Evolutionary conservation across 805 yeast genomes (phyloP), one percentile per base, ranked within the genome.

Genomic region (Nakazawaea peltata): DNA sequence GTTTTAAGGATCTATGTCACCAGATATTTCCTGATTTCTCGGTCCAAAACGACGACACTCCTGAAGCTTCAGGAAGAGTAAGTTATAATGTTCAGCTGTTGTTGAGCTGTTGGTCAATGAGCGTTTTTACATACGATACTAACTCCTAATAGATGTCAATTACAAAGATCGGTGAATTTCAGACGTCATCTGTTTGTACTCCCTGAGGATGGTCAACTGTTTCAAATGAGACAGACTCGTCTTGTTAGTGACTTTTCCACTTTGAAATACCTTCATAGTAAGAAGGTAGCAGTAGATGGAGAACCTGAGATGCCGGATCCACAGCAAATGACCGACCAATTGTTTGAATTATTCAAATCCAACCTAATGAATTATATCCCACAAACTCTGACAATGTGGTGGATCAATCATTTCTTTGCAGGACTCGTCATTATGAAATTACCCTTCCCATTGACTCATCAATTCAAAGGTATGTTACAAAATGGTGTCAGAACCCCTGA

Each of bases 351-450:
- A 79, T 71, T 87, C 40, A 86, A 86, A 52, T 79, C 81, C 7
- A 88, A 86, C 51, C 61, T 86, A 44, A 79, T 88, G 51, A 84
- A 77, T 57, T 84, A 79, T 53, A 72, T 87, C 14, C 97, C 97
- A 2, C 97, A 92, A 60, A 85, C 96, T 0, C 56, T 88, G 26
- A 81, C 88, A 44, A 88, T 92, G 96, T 86, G 87, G 50, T 92
- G 97, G 95, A 90, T 90, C 41, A 85, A 84, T 50, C 83, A 77
- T 49, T 88, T 90, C 61, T 92, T 86, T 56, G 85, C 90, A 11
- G 97, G 97, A 0, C 86, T 87, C 44, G 78, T 88, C 12, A 73
- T 86, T 32, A 82, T 82, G 82, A 76, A 76, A 52, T 64, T 92
- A 36, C 98, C 98, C 13, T 92, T 92, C 61, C 94, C 95, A 2